phyloP scores from a whole-genome alignment of 2,329 filamentous ascomycete genomes.

The Lasiodiplodia citricola region DNA sequence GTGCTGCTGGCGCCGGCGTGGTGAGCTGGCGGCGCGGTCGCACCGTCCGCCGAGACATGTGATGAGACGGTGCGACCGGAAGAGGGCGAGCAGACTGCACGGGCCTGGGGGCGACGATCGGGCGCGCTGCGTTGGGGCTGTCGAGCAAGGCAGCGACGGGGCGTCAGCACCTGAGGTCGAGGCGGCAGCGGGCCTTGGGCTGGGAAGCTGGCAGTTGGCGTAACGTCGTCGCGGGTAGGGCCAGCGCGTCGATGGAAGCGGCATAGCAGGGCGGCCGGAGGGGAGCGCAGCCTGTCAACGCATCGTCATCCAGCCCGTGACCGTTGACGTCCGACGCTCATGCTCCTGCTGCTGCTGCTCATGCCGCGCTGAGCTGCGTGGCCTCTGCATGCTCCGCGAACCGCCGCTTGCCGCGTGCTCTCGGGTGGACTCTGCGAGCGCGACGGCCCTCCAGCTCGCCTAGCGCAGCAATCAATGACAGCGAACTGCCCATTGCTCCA shows the following conservation, averaged over 20 bases:
- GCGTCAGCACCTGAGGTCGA: constrained; percentile 7
- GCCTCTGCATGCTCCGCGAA: constrained; percentile 24
- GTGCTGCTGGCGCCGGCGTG: background rate
- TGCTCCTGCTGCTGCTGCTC: background rate
- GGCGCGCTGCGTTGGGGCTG: background rate
- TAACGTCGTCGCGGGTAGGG: constrained; percentile 7
- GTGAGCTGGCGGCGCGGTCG: constrained; percentile 3
- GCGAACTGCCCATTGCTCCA: constrained; percentile 26
- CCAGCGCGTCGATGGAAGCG: background rate
- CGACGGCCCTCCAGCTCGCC: constrained; percentile 19
- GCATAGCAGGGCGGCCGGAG: constrained; percentile 1
- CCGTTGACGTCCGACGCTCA: constrained; percentile 6
- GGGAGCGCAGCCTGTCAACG: constrained; percentile 1
- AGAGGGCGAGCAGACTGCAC: background rate
- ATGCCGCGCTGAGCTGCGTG: constrained; percentile 13
- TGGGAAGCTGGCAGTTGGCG: background rate
- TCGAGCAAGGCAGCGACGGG: background rate
- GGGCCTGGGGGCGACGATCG: constrained; percentile 10
- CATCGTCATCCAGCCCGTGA: constrained; percentile 15
- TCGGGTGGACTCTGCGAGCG: constrained; percentile 7
- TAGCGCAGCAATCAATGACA: constrained; percentile 25
- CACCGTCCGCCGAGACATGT: constrained; percentile 9
- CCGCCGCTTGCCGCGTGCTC: constrained; percentile 26
- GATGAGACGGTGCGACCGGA: constrained; percentile 5
- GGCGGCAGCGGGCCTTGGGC: constrained; percentile 8